Evolutionary conservation across 352 stramenopile species (phyloP), one percentile per base, ranked within the genome.

Genomic region (Globisporangium ultimum): DNA sequence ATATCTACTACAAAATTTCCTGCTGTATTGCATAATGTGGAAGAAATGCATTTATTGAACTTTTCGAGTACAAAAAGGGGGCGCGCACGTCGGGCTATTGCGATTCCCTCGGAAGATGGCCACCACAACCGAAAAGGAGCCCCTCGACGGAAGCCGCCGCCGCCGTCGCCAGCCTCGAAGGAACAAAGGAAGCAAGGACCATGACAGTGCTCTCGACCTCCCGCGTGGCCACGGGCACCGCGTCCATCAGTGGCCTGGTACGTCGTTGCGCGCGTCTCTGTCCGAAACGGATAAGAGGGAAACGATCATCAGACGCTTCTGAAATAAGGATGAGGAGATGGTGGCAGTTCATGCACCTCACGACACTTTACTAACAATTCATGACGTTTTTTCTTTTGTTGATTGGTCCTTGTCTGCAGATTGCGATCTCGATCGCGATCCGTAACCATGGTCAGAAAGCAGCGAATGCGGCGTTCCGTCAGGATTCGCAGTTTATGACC

Each of bases 401-500:
- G 47, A 9, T 20, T 52, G 24, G 17, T 52, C 47, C n/a, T 17
- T 34, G 11, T 48, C 3, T 18, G 20, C 57, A 87, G 76, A 61
- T 91, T 22, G 74, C 72, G 11, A 38, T 89, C 48, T 80, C 80
- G 24, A 63, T 92, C 12, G 80, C 72, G 14, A 90, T 92, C 60
- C 83, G 78, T 43, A 63, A 86, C 54, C 69, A 87, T 54, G 83
- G 83, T 2, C 78, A 84, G 24, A 74, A 79, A 48, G 69, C 70
- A 11, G 74, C 80, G 10, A 84, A 79, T 58, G 69, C 60, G 4
- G 78, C 67, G 32, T 74, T 80, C 43, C 52, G 55, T 4, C 49
- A 77, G 36, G 76, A 92, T 51, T 90, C 82, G 47, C 70, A 88
- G 61, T 90, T 84, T 55, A 88, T 87, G 68, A 87, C 76, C 40